phyloP scores from a whole-genome alignment of 163 green algal species.

The Coccomyxa subellipsoidea region DNA sequence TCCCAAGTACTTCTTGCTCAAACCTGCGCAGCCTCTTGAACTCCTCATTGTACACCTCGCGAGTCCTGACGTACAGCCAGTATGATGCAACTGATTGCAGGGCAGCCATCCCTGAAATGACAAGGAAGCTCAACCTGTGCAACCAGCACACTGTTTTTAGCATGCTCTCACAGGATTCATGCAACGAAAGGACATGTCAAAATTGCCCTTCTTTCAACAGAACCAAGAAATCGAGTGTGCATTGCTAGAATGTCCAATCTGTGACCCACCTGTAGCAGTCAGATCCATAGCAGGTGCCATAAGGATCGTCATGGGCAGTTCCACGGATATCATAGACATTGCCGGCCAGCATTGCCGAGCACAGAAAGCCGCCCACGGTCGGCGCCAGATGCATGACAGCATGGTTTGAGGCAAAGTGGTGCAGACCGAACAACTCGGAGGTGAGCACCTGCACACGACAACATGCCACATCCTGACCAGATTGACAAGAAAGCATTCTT shows the following conservation, averaged over 20 bases:
- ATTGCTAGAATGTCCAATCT: no score
- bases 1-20: not conserved
- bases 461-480: not conserved
- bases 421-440: slow-evolving; percentile 11
- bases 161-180: no score
- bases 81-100: not conserved
- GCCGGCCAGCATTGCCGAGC: not conserved
- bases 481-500: no score
- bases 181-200: no score
- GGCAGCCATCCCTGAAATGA: not conserved
- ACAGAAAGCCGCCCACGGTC: not conserved
- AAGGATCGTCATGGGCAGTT: not conserved
- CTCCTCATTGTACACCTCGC: not conserved
- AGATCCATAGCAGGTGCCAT: not conserved
- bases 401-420: slow-evolving; percentile 14
- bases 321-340: not conserved
- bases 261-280: slow-evolving; percentile 19
- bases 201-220: no score
- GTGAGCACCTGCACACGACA: slow-evolving; percentile 9
- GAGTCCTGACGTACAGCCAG: slow-evolving; percentile 1
- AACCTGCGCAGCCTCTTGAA: not conserved
- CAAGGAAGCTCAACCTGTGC: slow-evolving; percentile 6
- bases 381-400: slow-evolving; percentile 6
- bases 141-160: no score
- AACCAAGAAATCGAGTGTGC: no score